A percentile compares a stretch with the other conserved stretches of the same genome.
Conservation (phyloP, 2,329 filamentous ascomycete genomes). For the Periconia macrospinosa region DNA sequence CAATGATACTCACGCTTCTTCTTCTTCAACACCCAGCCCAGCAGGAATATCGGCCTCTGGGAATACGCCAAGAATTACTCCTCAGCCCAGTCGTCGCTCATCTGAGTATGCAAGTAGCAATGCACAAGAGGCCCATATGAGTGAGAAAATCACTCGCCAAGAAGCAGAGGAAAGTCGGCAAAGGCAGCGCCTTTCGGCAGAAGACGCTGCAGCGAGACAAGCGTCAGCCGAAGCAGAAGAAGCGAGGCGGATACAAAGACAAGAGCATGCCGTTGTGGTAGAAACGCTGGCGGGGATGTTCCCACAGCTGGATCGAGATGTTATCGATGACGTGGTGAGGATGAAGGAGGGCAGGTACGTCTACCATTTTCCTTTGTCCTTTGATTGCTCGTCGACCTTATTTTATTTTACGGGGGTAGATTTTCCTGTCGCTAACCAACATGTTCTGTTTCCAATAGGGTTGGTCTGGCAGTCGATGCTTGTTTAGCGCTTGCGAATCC, state of each 20-base stretch:
- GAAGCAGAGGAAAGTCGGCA: slow-evolving; percentile 30
- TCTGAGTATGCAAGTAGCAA: slow-evolving; percentile 30
- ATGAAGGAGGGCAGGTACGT: slow-evolving; percentile 91
- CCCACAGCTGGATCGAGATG: slow-evolving; percentile 86
- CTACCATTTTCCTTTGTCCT: slow-evolving; percentile 18
- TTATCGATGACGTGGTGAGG: slow-evolving; percentile 95
- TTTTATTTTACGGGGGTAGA: neutral
- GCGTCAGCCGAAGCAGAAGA: slow-evolving; percentile 89
- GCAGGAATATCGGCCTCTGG: slow-evolving; percentile 51
- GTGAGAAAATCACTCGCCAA: slow-evolving; percentile 16
- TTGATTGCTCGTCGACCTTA: neutral
- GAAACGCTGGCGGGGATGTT: slow-evolving; percentile 97
- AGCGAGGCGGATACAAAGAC: slow-evolving; percentile 76
- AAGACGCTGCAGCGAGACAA: slow-evolving; percentile 87
- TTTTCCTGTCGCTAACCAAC: neutral
- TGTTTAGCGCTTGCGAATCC: slow-evolving; percentile 49
- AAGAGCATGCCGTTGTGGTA: slow-evolving; percentile 87
- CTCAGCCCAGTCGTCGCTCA: slow-evolving; percentile 48
- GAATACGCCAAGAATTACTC: slow-evolving; percentile 54
- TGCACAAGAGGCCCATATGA: slow-evolving; percentile 5
- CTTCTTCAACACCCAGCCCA: slow-evolving; percentile 30
- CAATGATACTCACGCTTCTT: slow-evolving; percentile 45
- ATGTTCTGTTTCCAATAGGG: slow-evolving; percentile 25
- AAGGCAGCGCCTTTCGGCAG: slow-evolving; percentile 61
- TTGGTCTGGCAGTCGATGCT: slow-evolving; percentile 52